Evolutionary conservation across 768 basidiomycete genomes (phyloP).

Genomic region (Cyclocybe aegerita): DNA sequence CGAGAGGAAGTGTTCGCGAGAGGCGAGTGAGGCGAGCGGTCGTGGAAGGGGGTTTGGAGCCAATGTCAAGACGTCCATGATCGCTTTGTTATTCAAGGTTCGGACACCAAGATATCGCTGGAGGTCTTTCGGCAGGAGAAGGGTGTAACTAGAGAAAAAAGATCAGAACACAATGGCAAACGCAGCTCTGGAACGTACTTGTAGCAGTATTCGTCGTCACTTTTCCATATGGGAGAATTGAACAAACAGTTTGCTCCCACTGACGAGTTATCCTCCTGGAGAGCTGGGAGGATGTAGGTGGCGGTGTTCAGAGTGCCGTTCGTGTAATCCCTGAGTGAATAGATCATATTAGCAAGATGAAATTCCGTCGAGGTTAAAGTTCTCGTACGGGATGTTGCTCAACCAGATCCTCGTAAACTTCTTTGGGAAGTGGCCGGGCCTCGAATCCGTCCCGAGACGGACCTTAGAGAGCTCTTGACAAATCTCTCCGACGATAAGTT

Average conservation of each 20-base stretch:
- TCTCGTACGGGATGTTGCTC: conserved; percentile 34
- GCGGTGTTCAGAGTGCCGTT: conserved; percentile 27
- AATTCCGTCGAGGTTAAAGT: too few relatives aligned
- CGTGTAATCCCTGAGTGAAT: conserved; percentile 28
- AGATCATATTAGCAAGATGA: too few relatives aligned
- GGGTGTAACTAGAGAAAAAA: conserved; percentile 21
- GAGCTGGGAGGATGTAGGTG: conserved; percentile 23
- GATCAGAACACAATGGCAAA: not conserved
- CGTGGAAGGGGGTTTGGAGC: conserved; percentile 16
- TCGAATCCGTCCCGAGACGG: conserved; percentile 20
- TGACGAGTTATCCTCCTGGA: conserved; percentile 22
- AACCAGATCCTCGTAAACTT: conserved; percentile 32
- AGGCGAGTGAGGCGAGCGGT: conserved; percentile 14
- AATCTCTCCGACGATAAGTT: conserved; percentile 29
- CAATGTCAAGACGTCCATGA: conserved; percentile 19
- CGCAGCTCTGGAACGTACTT: conserved; percentile 16
- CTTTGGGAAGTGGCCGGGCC: conserved; percentile 26
- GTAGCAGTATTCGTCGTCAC: conserved; percentile 27
- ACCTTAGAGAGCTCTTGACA: conserved; percentile 29
- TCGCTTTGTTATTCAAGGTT: conserved; percentile 17
- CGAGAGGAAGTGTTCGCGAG: conserved; percentile 24
- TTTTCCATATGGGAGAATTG: conserved; percentile 26
- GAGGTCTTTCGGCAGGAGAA: conserved; percentile 26
- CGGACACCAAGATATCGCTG: conserved; percentile 26
- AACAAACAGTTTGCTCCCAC: conserved; percentile 27